Percentiles rank a stretch among this genome's conserved stretches.
phyloP scores from a whole-genome alignment of 208 protist genomes.

The Kentomonas sorsogonicus region DNA sequence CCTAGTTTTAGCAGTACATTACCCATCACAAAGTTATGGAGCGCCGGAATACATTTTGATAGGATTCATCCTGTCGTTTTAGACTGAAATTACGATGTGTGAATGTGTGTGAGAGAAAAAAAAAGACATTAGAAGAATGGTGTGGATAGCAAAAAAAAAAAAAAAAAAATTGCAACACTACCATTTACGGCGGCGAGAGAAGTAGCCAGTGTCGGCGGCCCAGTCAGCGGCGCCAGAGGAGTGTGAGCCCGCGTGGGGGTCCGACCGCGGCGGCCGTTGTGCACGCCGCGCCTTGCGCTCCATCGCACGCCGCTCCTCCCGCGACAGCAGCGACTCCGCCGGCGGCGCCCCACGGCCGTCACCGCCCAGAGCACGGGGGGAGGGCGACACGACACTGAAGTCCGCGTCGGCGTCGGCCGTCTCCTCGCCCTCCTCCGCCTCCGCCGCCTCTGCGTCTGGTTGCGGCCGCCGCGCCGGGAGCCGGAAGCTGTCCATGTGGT shows the following conservation, averaged over 20 bases:
- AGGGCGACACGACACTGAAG: not conserved
- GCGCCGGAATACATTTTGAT: too few species aligned
- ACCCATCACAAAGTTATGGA: too few species aligned
- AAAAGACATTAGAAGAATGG: not conserved
- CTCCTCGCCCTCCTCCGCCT: not conserved
- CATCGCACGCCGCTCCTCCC: too few species aligned
- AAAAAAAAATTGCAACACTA: too few species aligned
- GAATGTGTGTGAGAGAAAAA: not conserved
- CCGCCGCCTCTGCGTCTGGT: not conserved
- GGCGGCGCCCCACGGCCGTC: not conserved
- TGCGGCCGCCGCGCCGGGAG: not conserved
- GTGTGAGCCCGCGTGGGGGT: not conserved
- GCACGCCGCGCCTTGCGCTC: not conserved
- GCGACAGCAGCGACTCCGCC: not conserved
- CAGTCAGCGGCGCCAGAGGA: not conserved
- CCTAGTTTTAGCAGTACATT: too few species aligned
- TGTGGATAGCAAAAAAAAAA: conserved; percentile 14
- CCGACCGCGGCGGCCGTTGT: not conserved
- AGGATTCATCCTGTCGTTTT: too few species aligned
- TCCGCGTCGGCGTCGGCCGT: not conserved
- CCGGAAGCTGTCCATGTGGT: not conserved
- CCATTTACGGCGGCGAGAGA: not conserved
- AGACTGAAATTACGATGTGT: too few species aligned
- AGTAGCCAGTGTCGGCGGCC: not conserved
- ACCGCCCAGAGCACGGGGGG: not conserved